These are phyloP conservation scores for Candida caryicola DNA, from an alignment of 805 yeast species.

Conservation along the genomic window DNA sequence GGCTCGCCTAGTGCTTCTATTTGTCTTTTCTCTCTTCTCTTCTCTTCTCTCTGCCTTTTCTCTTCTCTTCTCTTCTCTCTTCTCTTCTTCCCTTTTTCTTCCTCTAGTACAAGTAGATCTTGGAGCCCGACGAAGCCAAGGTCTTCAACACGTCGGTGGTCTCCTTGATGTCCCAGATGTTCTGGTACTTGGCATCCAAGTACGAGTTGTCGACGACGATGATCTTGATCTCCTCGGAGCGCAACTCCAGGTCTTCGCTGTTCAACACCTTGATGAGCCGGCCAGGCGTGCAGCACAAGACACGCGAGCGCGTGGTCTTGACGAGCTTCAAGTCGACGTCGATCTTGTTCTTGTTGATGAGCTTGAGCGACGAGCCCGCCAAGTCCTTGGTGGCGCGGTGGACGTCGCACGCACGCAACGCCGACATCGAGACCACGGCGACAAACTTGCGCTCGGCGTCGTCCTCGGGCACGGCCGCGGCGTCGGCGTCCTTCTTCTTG, in stretches of 20 bases:
- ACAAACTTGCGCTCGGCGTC: constrained; percentile 41
- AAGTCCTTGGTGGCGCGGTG: constrained; percentile 55
- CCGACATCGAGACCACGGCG: constrained; percentile 66
- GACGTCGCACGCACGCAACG: constrained; percentile 83
- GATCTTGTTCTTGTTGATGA: constrained; percentile 72
- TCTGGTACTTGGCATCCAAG: constrained; percentile 58
- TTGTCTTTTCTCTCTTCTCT: too few relatives aligned
- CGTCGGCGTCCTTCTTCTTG: constrained; percentile 9
- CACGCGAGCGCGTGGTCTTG: constrained; percentile 42
- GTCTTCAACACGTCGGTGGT: constrained; percentile 40
- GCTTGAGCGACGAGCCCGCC: constrained; percentile 58
- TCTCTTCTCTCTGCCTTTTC: too few relatives aligned
- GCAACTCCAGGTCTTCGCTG: constrained; percentile 41
- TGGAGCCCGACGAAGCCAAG: constrained; percentile 42
- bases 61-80: too few relatives aligned
- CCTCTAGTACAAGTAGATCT: constrained; percentile 53
- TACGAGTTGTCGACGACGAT: constrained; percentile 60
- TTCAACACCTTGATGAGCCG: constrained; percentile 49
- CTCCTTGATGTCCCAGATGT: constrained; percentile 57
- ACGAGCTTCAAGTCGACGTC: constrained; percentile 56
- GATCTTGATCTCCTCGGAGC: constrained; percentile 45
- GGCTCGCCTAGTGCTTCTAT: too few relatives aligned
- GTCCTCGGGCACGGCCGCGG: constrained; percentile 8
- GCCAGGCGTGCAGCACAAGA: constrained; percentile 65
- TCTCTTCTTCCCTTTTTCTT: too few relatives aligned